Evolutionary conservation across 768 basidiomycete genomes (phyloP), one percentile per base, ranked within the genome.

Genomic region (Amanita brunnescens): DNA sequence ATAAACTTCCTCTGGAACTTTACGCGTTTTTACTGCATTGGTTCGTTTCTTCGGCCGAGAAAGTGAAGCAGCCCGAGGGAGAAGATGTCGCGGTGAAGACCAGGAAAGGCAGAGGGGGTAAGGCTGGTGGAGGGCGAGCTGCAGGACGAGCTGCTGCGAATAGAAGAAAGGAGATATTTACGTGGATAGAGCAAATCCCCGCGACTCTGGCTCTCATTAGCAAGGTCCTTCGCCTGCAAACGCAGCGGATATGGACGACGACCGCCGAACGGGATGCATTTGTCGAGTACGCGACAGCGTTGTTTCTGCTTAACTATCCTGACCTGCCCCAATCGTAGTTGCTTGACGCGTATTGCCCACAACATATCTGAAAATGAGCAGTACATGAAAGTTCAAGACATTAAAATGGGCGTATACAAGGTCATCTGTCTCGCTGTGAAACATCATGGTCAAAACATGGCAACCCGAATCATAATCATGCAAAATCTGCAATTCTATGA

Each of bases 401-500:
- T 93, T 68, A 81, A 77, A 56, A 67, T 78, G 47, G 81, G 79
- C n/a, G 78, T 89, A 12, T 91, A 87, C 74, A 89, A 91, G 59
- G 81, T 92, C 57, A 83, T 97, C 49, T 97, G 92, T 65, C 69
- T 86, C 45, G 86, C 95, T 0, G 91, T 97, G 54, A 98, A 97
- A 63, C 80, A 87, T 58, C 93, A 97, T 55, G 81, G 78, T 3
- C 94, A 97, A 57, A 74, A 79, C 1, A 79, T 87, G 55, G 82
- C 84, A 18, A 89, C 90, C 0, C 92, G 95, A 61, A 94, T 88
- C 54, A 80, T 77, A 54, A 89, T 99, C 66, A 87, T 95, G 67
- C 93, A 96, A 62, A 82, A 80, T 42, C 72, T 99, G 12, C 92
- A 94, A 54, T 95, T 94, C 66, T 91, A 84, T 57, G 96, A 99